These are phyloP conservation scores for Pythium aphanidermatum DNA, from an alignment of 352 stramenopile genomes.

Conservation along the genomic window DNA sequence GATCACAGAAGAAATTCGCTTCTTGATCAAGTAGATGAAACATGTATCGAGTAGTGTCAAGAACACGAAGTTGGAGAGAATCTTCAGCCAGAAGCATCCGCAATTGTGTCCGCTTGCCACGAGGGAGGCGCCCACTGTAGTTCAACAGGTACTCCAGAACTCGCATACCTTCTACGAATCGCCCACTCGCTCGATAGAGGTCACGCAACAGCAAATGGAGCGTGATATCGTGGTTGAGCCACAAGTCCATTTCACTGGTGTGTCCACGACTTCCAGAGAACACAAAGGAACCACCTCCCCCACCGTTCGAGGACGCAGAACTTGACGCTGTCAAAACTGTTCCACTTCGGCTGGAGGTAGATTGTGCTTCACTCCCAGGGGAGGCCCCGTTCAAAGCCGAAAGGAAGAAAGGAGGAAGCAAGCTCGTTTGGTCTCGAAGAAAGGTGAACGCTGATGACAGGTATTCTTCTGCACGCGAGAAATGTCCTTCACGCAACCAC, in stretches of 20 bases:
- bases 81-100: constrained; percentile 80
- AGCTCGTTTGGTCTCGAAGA: constrained; percentile 57
- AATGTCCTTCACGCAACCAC: constrained; percentile 74
- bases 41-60: constrained; percentile 73
- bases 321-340: constrained; percentile 71
- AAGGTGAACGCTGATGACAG: constrained; percentile 56
- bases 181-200: constrained; percentile 69
- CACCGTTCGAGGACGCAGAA: constrained; percentile 57
- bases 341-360: constrained; percentile 46
- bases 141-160: constrained; percentile 74
- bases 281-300: constrained; percentile 48
- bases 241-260: constrained; percentile 67
- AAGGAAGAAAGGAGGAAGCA: constrained; percentile 61
- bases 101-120: constrained; percentile 71
- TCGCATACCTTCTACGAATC: constrained; percentile 71
- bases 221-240: constrained; percentile 79
- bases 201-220: constrained; percentile 78
- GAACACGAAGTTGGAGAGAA: constrained; percentile 59
- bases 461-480: constrained; percentile 65
- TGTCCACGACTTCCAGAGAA: constrained; percentile 37
- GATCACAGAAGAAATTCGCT: constrained; percentile 67
- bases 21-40: constrained; percentile 69
- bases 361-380: constrained; percentile 28
- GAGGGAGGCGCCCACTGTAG: constrained; percentile 62
- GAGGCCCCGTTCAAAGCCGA: constrained; percentile 31